A percentile compares a stretch with the other conserved stretches of the same genome.
Conservation (phyloP, 2,329 filamentous ascomycete genomes). For the Fusarium sp. region DNA sequence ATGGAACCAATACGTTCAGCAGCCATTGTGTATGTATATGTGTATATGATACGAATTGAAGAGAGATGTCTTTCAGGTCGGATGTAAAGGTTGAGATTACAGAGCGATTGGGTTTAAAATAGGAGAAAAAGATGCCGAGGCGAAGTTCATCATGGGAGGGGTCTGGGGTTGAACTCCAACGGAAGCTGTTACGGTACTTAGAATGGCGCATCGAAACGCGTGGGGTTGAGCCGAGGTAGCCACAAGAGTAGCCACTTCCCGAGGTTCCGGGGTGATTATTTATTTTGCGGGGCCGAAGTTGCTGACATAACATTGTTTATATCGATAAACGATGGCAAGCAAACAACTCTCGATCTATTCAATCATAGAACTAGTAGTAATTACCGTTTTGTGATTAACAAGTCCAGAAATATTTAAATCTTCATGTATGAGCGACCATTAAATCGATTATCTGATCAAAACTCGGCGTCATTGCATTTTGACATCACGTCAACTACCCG, state of each 20-base stretch:
- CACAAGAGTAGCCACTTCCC: constrained; percentile 30
- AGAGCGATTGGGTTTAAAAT: constrained; percentile 27
- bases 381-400: background rate
- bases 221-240: constrained; percentile 50
- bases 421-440: background rate
- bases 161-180: constrained; percentile 26
- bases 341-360: background rate
- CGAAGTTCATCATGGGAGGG: constrained; percentile 38
- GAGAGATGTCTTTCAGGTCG: background rate
- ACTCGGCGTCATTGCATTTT: background rate
- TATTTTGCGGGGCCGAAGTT: background rate
- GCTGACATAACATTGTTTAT: constrained; percentile 3
- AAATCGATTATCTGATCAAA: background rate
- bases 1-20: constrained; percentile 88
- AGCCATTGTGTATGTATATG: constrained; percentile 70
- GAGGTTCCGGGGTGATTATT: constrained; percentile 33
- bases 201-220: constrained; percentile 24
- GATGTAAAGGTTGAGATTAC: background rate
- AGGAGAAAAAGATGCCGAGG: constrained; percentile 31
- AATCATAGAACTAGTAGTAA: too few relatives aligned
- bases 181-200: constrained; percentile 40
- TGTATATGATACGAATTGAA: background rate
- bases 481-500: background rate
- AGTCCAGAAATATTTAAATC: too few relatives aligned
- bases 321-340: background rate